Evolutionary conservation across 139 green algal genomes (phyloP), one percentile per base, ranked within the genome.

Genomic region (Pedinophyceae sp.): DNA sequence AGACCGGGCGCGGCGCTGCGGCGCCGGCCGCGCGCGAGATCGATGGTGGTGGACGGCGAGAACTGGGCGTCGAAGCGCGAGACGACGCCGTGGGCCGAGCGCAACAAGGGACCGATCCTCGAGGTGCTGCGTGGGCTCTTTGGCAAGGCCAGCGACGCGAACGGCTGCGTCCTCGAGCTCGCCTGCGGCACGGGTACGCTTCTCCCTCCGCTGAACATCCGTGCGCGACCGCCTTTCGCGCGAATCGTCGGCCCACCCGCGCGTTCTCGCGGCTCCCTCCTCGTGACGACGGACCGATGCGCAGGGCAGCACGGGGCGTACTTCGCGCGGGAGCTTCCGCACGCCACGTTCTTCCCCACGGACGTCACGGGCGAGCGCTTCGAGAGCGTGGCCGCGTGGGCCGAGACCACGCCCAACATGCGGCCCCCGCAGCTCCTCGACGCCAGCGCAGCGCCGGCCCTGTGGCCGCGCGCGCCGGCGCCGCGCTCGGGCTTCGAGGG

Each of bases 301-400:
- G n/a, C n/a, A n/a, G n/a, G n/a, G n/a, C 70, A 82, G 55, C 74
- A 82, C 48, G 23, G 18, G 5, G 65, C 72, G 15, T 38, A 64
- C 50, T 55, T 80, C 27, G 67, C 64, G 0, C 27, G 45, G 0
- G 50, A 10, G 7, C 52, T 80, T 27, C 62, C 59, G 20, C 48
- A 30, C 18, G 46, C 66, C 16, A 60, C 46, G 22, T 43, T 43
- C 34, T 43, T 43, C 34, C 10, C 34, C 34, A 71, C 60, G 1
- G 74, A 82, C 26, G 40, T 47, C 5, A 61, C 43, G 2, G 7
- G 3, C n/a, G 67, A 59, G 22, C 46, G 60, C 15, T 67, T 65
- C 34, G 30, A 7, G 28, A 58, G 40, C 51, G 60, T 65, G 13
- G 23, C 27, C 0, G 57, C 57, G 1, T 57, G 60, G 56, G 5